Percentiles rank a stretch among this genome's conserved stretches.
Evolutionary conservation across 257 asterid species (phyloP).

Genomic region (Solanum arcanum): DNA sequence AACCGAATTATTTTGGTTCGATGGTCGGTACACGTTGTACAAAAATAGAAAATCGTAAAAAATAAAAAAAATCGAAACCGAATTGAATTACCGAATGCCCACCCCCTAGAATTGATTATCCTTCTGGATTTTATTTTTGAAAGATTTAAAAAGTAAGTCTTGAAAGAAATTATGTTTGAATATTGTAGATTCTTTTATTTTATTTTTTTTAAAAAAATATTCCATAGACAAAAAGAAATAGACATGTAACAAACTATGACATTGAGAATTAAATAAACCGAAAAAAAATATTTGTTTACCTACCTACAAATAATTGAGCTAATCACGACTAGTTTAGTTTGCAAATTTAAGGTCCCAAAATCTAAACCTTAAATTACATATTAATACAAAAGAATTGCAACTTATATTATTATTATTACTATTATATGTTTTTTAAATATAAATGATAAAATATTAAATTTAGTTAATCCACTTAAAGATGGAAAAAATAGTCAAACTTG

Average conservation of each 20-base stretch:
- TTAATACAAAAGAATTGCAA: no score
- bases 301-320: not conserved
- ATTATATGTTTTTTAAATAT: no score
- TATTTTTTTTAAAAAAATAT: not conserved
- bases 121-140: not conserved
- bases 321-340: not conserved
- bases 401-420: no score
- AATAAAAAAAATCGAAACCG: no score
- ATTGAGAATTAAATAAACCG: not conserved
- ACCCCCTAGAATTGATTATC: no score
- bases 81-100: no score
- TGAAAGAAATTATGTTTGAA: not conserved
- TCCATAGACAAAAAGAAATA: not conserved
- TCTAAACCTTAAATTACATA: not conserved
- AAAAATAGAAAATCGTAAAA: accelerated
- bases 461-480: no score
- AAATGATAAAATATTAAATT: no score
- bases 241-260: not conserved
- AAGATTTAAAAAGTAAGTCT: not conserved
- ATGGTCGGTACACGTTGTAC: no score
- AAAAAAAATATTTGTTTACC: not conserved
- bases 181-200: not conserved
- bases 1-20: no score
- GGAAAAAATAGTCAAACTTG: no score
- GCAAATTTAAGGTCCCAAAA: not conserved